Evolutionary conservation across 108 stramenopile genomes (phyloP).

Genomic region (Nannochloropsis gaditana): DNA sequence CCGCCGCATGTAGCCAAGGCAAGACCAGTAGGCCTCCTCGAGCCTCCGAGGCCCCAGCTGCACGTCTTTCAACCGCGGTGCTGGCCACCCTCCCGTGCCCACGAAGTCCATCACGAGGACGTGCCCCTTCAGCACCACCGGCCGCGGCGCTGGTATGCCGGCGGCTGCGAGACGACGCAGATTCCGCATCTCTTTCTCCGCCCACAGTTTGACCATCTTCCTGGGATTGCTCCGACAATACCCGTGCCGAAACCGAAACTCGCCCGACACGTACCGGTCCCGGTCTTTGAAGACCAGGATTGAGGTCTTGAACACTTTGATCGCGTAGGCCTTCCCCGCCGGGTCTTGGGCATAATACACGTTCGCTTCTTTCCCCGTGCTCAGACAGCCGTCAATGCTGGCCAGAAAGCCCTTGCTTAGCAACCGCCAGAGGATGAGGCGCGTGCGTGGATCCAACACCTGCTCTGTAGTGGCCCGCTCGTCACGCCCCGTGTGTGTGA

Average conservation of each 20-base stretch:
- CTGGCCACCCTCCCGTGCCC: constrained; percentile 86
- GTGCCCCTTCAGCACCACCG: constrained; percentile 81
- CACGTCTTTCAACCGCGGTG: constrained; percentile 85
- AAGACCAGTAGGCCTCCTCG: constrained; percentile 75
- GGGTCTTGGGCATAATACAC: constrained; percentile 80
- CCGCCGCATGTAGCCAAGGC: constrained; percentile 72
- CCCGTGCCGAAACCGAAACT: constrained; percentile 94
- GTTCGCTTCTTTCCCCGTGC: constrained; percentile 98
- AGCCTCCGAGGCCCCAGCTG: constrained; percentile 59
- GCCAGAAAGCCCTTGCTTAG: constrained; percentile 77
- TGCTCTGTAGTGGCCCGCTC: constrained; percentile 92
- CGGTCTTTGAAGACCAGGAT: constrained; percentile 98
- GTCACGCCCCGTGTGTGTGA: constrained; percentile 80
- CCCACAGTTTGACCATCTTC: constrained; percentile 99
- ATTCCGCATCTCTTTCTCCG: constrained; percentile 97
- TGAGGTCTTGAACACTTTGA: constrained; percentile 98
- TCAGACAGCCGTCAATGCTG: constrained; percentile 89
- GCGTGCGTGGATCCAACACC: constrained; percentile 84
- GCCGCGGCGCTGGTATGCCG: constrained; percentile 76
- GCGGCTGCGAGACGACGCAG: constrained; percentile 75
- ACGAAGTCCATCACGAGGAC: constrained; percentile 98
- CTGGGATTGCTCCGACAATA: constrained; percentile 94
- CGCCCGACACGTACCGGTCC: constrained; percentile 95
- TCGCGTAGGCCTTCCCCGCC: constrained; percentile 70
- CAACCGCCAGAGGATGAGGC: constrained; percentile 92